phyloP scores from a whole-genome alignment of 208 protist species.

The Blastocrithidia nonstop region DNA sequence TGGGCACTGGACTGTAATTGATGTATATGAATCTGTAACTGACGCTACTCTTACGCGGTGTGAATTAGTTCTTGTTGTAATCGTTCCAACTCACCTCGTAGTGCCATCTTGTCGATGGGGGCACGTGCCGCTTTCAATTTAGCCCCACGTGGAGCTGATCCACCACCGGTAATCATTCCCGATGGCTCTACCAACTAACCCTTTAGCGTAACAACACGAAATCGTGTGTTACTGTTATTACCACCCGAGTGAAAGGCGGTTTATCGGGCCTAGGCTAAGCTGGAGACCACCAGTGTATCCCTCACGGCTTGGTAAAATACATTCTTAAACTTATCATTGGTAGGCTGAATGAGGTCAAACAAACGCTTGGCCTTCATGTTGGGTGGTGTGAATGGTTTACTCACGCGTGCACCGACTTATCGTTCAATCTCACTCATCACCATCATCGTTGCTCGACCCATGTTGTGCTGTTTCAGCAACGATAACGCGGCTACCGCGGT shows the following conservation, averaged over 20 bases:
- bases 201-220: slow-evolving; percentile 93
- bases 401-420: slow-evolving; percentile 27
- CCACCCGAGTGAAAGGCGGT: slow-evolving; percentile 53
- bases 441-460: slow-evolving; percentile 96
- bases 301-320: slow-evolving; percentile 96
- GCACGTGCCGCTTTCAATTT: slow-evolving; percentile 63
- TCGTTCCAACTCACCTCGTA: slow-evolving; percentile 53
- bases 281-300: slow-evolving; percentile 94
- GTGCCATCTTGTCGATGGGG: slow-evolving; percentile 57
- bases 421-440: slow-evolving; percentile 89
- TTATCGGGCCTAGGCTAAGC: slow-evolving; percentile 81
- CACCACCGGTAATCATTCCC: slow-evolving; percentile 98
- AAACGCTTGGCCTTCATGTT: slow-evolving; percentile 60
- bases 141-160: slow-evolving; percentile 64
- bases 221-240: slow-evolving; percentile 11
- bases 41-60: slow-evolving; percentile 50
- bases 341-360: slow-evolving; percentile 90
- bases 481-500: slow-evolving; percentile 86
- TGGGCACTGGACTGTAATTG: slow-evolving; percentile 42
- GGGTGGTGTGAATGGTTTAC: slow-evolving; percentile 28
- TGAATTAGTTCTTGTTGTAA: slow-evolving; percentile 60
- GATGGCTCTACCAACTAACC: slow-evolving; percentile 94
- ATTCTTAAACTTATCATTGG: slow-evolving; percentile 65
- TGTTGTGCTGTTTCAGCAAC: slow-evolving; percentile 83
- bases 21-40: slow-evolving; percentile 39